phyloP scores from a whole-genome alignment of 208 protist species.

The Trypanosomatidae sp. region DNA sequence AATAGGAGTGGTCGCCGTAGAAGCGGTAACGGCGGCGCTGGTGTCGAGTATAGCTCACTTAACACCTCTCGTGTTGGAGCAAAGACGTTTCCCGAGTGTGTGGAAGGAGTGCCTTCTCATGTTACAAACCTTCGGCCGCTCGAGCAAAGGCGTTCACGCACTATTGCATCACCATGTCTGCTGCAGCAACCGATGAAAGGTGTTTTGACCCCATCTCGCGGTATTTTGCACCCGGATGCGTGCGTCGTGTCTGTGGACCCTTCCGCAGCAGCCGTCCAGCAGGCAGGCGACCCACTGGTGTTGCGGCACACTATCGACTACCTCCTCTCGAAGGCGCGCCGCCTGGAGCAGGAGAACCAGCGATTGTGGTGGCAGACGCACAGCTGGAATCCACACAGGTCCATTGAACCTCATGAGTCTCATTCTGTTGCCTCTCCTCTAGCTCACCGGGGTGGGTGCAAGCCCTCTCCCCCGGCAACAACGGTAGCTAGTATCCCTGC shows the following conservation, averaged over 20 bases:
- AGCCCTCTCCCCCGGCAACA: too few relatives aligned
- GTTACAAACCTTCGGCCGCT: background rate
- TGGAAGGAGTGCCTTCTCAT: background rate
- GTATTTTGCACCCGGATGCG: background rate
- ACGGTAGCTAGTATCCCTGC: background rate
- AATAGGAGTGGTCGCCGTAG: constrained; percentile 5
- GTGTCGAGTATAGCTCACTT: background rate
- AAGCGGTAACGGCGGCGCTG: background rate
- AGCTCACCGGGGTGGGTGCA: background rate
- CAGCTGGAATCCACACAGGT: constrained; percentile 26
- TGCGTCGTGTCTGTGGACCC: constrained; percentile 1
- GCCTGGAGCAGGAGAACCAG: constrained; percentile 26
- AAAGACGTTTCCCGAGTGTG: background rate
- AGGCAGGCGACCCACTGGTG: constrained; percentile 26
- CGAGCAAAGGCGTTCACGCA: background rate
- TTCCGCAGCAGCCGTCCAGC: constrained; percentile 7
- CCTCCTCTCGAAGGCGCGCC: constrained; percentile 21
- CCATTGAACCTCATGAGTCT: background rate
- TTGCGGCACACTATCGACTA: constrained; percentile 29
- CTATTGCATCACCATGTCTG: background rate
- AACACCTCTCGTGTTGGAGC: background rate
- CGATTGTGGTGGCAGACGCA: constrained; percentile 25
- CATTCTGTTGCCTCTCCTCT: background rate
- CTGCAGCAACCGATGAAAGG: background rate
- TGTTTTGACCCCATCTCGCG: background rate